These are phyloP conservation scores for Suillus subaureus DNA, from an alignment of 768 basidiomycete species.

Conservation along the genomic window DNA sequence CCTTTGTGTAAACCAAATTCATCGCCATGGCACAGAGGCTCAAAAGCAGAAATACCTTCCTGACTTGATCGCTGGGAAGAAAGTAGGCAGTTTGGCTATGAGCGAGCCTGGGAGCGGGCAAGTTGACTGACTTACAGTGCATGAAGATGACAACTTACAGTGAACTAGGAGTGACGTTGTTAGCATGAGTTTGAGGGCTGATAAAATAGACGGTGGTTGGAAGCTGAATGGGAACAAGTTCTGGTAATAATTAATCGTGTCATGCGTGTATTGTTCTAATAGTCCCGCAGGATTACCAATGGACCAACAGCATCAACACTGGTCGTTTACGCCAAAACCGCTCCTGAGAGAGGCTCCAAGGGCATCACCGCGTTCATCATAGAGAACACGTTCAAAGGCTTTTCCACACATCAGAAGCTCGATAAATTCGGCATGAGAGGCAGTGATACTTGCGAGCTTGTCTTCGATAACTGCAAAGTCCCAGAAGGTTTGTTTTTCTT, in stretches of 20 bases:
- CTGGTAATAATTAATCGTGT: slow-evolving; percentile 52
- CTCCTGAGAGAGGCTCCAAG: slow-evolving; percentile 74
- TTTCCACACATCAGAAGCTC: slow-evolving; percentile 87
- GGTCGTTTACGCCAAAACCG: slow-evolving; percentile 91
- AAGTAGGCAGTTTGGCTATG: slow-evolving; percentile 93
- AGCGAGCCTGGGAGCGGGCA: slow-evolving; percentile 85
- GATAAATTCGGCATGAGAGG: slow-evolving; percentile 98
- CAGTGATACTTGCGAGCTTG: slow-evolving; percentile 90
- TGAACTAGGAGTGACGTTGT: slow-evolving; percentile 79
- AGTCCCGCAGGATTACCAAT: slow-evolving; percentile 83
- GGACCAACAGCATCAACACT: slow-evolving; percentile 90
- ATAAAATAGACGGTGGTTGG: slow-evolving; percentile 77
- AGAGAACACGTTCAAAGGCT: slow-evolving; percentile 80
- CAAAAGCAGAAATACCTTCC: slow-evolving; percentile 86
- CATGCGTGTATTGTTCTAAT: background rate
- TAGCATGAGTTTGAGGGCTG: slow-evolving; percentile 85
- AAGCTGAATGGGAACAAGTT: slow-evolving; percentile 89
- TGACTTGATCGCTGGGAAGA: slow-evolving; percentile 75
- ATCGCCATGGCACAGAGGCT: slow-evolving; percentile 77
- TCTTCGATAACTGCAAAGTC: slow-evolving; percentile 89
- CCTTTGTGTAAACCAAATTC: slow-evolving; percentile 84
- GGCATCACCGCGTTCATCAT: slow-evolving; percentile 93
- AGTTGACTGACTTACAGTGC: background rate
- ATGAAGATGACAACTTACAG: slow-evolving; percentile 9
- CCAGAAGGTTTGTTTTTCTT: slow-evolving; percentile 66